Evolutionary conservation across 805 yeast genomes (phyloP), one percentile per base, ranked within the genome.

Genomic region (Torulaspora franciscae): DNA sequence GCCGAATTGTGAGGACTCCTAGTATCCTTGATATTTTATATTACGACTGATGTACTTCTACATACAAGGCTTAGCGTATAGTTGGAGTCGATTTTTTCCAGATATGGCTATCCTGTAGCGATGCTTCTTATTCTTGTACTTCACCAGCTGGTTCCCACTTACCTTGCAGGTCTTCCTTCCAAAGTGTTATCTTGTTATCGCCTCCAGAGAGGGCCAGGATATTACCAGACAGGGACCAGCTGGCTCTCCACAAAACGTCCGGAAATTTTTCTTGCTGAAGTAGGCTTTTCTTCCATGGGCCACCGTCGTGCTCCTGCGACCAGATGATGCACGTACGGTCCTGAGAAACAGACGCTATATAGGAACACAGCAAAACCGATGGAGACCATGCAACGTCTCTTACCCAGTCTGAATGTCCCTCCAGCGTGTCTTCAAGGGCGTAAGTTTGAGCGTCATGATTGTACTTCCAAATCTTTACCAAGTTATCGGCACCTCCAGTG

Each of bases 331-430:
- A 97, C 0, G 95, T 85, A 65, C 87, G 83, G 67, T 93, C 99
- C 69, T 93, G 98, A 17, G 98, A 90, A 7, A 96, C 97, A 29
- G 95, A 81, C 10, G 98, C 99, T 57, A 93, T 85, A 65, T 89
- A 91, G 10, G 95, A 81, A 56, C 86, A 83, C 37, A 87, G 77
- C 50, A 93, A 75, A 38, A 87, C 80, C 1, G 95, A 81, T 38
- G 98, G 96, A 15, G 96, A 88, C 99, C 99, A 93, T 3, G 95
- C 88, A 49, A 91, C 97, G 64, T 93, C 99, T 67, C 99, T 82
- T 27, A 93, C 97, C 99, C 99, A 93, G 67, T 93, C 99, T 13
- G 86, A 74, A 67, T 93, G 99, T 32, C 97, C 99, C 51, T 81
- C 82, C 43, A 93, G 75, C 23, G 79, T 76, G 34, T 81, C 82